Evolutionary conservation across 805 yeast genomes (phyloP), one percentile per base, ranked within the genome.

Genomic region (Saccharomycopsis amapae): DNA sequence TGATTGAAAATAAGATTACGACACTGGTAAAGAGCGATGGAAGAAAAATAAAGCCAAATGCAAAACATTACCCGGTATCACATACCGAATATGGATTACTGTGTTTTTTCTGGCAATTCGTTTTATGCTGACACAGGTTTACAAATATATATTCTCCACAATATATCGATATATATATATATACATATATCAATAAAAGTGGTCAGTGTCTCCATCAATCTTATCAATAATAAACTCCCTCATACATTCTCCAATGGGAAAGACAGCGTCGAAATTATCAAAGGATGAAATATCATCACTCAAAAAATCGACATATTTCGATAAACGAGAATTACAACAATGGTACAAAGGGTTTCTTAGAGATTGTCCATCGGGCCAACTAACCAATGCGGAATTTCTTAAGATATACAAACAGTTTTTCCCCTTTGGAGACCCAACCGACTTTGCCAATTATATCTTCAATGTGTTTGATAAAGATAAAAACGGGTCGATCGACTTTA

Each of bases 291-390:
- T 93, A 40, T 75, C 84, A 44, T 79, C 82, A 45, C 75, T 93
- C 49, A 84, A 83, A 60, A 81, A 78, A 58, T 82, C 88, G 20
- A 93, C 99, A 0, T 83, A 87, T 57, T 93, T 93, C 59, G 96
- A 90, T 59, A 79, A 89, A 44, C 73, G 96, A 53, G 98, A 93
- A 61, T 74, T 93, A 37, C 97, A 93, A 63, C 98, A 90, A 60
- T 93, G 99, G 99, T 90, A 90, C 61, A 90, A 90, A 61, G 97
- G 97, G 2, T 93, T 93, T 57, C 69, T 83, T 35, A 74, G 96
- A 59, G 98, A 93, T 62, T 90, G 96, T 61, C 97, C 97, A 1
- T 72, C 78, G 28, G 97, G 97, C 1, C 89, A 82, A 60, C 69
- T 93, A 23, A 78, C 88, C 2, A 83, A 81, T 57, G 85, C 82